Evolutionary conservation across 2,329 filamentous ascomycete genomes (phyloP), one percentile per base, ranked within the genome.

Genomic region (Aspergillus sp.): DNA sequence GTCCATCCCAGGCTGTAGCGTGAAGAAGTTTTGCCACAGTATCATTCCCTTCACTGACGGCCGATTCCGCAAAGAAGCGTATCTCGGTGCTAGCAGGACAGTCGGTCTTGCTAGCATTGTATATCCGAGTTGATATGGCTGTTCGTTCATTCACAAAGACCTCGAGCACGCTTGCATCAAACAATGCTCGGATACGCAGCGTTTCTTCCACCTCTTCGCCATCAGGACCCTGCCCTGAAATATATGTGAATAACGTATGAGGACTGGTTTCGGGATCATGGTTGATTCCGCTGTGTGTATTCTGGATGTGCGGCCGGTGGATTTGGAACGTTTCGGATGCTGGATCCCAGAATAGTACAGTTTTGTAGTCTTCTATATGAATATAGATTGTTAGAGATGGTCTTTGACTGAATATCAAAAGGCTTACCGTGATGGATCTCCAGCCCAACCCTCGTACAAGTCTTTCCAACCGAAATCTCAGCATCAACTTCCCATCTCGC

Each of bases 191-290:
- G n/a, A 81, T 66, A n/a, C 66, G 67, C 1, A 81, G 67, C 2
- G 65, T 60, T 59, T 80, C 76, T 56, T 73, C 67, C 17, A 40
- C 33, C 33, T 69, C 63, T 3, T 30, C 27, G 9, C 2, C 5
- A 30, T 48, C 42, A 13, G 42, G 52, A 3, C 54, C 30, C 8
- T n/a, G 15, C 1, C 54, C 53, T 22, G 61, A 60, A 8, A 50
- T 24, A n/a, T 45, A 61, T 1, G 71, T 74, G 63, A 83, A 81
- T 0, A 83, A 71, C 0, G 80, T 82, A 54, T 81, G 80, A 0
- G 80, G 78, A 0, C 77, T 78, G 39, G 63, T 61, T 45, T 75
- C 70, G 1, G 61, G 41, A 3, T 63, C 63, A 24, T 78, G 77
- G 33, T 75, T 71, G 15, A 80, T 71, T 11, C 70, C 68, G 0